Conservation (phyloP, 2,329 filamentous ascomycete genomes). For the Penicillium concentricum region DNA sequence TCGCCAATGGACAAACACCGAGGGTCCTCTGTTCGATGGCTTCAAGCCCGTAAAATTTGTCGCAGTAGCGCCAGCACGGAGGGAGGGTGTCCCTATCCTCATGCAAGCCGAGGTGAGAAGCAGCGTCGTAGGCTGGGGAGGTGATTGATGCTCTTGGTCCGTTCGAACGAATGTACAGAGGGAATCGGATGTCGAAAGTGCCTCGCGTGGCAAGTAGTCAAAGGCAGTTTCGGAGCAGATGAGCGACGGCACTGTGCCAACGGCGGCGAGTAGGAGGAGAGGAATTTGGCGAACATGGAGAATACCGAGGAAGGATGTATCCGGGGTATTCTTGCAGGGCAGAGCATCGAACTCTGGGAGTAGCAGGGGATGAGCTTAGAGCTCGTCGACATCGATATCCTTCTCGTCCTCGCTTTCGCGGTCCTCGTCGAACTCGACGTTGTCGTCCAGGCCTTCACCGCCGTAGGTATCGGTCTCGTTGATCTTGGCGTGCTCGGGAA, state of each 20-base stretch:
- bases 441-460: slow-evolving; percentile 90
- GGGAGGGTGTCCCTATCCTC: slow-evolving; percentile 12
- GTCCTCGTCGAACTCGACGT: slow-evolving; percentile 99
- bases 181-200: slow-evolving; percentile 7
- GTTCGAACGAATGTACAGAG: slow-evolving; percentile 14
- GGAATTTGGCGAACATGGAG: slow-evolving; percentile 21
- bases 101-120: slow-evolving; percentile 13
- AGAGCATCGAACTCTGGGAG: slow-evolving; percentile 30
- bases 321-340: slow-evolving; percentile 31
- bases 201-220: slow-evolving; percentile 9
- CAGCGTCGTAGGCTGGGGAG: slow-evolving; percentile 11
- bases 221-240: slow-evolving; percentile 13
- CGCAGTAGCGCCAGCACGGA: slow-evolving; percentile 19
- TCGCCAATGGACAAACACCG: slow-evolving; percentile 17
- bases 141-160: slow-evolving; percentile 12
- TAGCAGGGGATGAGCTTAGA: slow-evolving; percentile 55
- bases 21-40: slow-evolving; percentile 25
- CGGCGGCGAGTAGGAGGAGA: slow-evolving; percentile 17
- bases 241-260: slow-evolving; percentile 17
- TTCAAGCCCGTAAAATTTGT: slow-evolving; percentile 31
- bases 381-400: slow-evolving; percentile 94
- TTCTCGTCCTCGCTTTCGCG: slow-evolving; percentile 67
- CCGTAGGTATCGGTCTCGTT: slow-evolving; percentile 95
- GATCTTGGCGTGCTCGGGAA: slow-evolving; percentile 98
- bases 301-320: slow-evolving; percentile 21